Percentiles rank a stretch among this genome's conserved stretches.
Conservation (phyloP, 306 rosid species). For the Fragaria vesca region DNA sequence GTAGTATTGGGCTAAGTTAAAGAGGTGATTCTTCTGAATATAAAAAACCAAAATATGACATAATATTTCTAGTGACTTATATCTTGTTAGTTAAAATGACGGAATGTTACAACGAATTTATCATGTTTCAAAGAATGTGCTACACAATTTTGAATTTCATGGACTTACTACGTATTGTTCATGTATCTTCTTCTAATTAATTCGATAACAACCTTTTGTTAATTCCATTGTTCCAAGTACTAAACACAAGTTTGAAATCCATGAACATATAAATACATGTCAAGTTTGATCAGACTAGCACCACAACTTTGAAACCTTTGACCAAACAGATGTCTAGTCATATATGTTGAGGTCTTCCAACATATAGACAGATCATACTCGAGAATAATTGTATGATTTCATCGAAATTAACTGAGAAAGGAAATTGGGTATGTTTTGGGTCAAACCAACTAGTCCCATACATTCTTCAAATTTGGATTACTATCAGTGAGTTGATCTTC, state of each 20-base stretch:
- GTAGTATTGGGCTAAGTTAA: background rate
- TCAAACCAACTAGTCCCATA: background rate
- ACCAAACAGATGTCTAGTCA: background rate
- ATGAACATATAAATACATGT: background rate
- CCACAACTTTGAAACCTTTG: background rate
- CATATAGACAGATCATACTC: background rate
- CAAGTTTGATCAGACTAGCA: background rate
- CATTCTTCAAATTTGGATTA: background rate
- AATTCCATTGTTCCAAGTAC: background rate
- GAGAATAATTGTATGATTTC: background rate
- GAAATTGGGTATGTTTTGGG: background rate
- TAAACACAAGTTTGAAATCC: constrained; percentile 1
- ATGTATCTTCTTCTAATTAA: background rate
- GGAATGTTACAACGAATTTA: background rate
- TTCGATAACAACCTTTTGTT: background rate
- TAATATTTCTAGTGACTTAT: no score
- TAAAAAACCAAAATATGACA: no score
- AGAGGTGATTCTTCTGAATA: no score
- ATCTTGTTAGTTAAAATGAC: no score
- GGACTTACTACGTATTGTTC: background rate
- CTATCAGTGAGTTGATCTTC: background rate
- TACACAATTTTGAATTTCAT: background rate
- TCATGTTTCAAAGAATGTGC: background rate
- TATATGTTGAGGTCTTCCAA: background rate
- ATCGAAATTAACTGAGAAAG: background rate